Evolutionary conservation across 257 asterid species (phyloP).

Genomic region (Scutellaria galericulata): DNA sequence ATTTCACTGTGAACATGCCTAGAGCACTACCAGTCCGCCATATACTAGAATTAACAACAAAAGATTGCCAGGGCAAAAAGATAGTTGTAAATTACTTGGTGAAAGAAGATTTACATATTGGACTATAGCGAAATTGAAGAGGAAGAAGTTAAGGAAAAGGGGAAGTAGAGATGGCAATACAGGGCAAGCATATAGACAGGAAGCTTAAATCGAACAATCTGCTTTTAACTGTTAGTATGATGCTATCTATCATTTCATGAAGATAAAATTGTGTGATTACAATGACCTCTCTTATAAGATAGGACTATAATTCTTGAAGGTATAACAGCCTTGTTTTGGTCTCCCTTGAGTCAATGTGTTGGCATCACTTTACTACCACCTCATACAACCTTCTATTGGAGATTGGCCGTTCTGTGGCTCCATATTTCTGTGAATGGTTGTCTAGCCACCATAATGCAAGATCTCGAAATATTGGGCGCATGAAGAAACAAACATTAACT

Average conservation of each 20-base stretch:
- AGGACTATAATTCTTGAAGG: background rate
- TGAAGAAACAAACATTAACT: background rate
- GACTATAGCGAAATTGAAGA: constrained; percentile 21
- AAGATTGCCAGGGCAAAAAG: constrained; percentile 17
- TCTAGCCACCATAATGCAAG: constrained; percentile 4
- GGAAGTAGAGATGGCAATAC: constrained; percentile 12
- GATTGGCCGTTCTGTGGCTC: background rate
- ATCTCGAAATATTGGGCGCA: background rate
- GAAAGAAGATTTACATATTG: constrained; percentile 8
- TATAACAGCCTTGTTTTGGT: background rate
- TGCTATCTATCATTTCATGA: constrained; percentile 1
- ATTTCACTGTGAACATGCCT: constrained; percentile 15
- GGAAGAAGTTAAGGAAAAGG: constrained; percentile 12
- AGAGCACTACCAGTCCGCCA: constrained; percentile 8
- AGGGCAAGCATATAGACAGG: background rate
- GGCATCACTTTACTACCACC: too few species aligned
- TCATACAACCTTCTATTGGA: too few species aligned
- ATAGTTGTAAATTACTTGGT: constrained; percentile 10
- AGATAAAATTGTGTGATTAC: background rate
- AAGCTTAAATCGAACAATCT: background rate
- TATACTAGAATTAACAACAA: constrained; percentile 22
- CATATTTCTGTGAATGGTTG: background rate
- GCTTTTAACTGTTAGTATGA: background rate
- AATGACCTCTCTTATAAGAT: constrained; percentile 14
- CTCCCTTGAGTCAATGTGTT: background rate